Conservation (phyloP, 2,329 filamentous ascomycete species). For the Teratosphaeria viscida region DNA sequence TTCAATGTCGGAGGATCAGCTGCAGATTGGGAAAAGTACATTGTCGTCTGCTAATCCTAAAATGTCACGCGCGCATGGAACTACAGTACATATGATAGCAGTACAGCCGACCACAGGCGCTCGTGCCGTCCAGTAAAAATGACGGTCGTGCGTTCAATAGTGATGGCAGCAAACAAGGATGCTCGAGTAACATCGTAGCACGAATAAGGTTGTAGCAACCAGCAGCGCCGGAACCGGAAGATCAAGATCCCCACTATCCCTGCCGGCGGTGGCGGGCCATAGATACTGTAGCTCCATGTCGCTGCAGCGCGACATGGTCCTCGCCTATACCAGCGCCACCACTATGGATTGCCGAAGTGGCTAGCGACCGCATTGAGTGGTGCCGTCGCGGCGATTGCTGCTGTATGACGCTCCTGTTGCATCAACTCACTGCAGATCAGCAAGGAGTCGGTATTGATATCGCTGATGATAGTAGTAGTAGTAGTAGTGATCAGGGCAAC, state of each 20-base stretch:
- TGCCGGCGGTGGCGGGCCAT: neutral
- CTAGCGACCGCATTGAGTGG: neutral
- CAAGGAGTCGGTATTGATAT: neutral
- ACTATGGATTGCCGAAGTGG: neutral
- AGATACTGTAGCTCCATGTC: neutral
- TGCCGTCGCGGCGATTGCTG: neutral
- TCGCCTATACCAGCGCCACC: neutral
- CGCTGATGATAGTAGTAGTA: neutral
- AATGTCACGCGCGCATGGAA: neutral
- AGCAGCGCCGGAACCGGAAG: neutral
- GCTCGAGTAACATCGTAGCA: neutral
- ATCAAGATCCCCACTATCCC: neutral
- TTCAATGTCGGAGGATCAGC: neutral
- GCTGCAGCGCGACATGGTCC: neutral
- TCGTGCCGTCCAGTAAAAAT: neutral
- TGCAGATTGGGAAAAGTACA: neutral
- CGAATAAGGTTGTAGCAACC: neutral
- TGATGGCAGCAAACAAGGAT: neutral
- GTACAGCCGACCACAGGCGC: neutral
- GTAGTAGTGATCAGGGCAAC: neutral
- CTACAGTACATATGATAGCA: neutral
- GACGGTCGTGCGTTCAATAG: neutral
- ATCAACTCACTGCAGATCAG: neutral
- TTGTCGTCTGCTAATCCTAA: neutral
- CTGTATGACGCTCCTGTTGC: neutral